Base-by-base conservation (phyloP, 495 filamentous ascomycete species). In the Hypoxylon intermedium region DNA sequence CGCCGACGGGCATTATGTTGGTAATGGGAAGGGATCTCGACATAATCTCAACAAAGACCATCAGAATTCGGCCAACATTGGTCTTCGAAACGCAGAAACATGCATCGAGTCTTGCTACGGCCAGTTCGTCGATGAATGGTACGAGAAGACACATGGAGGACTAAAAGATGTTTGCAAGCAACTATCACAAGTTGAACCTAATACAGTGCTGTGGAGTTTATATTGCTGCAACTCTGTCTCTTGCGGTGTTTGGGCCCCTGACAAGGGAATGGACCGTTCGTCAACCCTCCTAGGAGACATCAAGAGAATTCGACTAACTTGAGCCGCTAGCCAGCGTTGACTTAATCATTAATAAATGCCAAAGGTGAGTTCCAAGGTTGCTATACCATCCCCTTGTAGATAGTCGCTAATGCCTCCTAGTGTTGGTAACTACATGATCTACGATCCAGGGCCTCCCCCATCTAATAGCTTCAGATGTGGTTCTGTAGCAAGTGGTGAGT, bases 311-410 rank as follows among this genome's bases (percentile, higher is more conserved):
- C 57, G 44, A 43, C 67, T 72, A 65, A 75, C 64, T 53, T 44
- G 38, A 48, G 21, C 47, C 53, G 45, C 30, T 28, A 80, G 77
- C 76, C 13, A 77, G 68, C 53, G 74, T 79, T 48, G 72, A 74
- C 49, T 58, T 67, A 48, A 75, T 81, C 47, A 79, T 80, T 72
- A 81, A 77, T 64, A 72, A 66, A 43, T 81, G 77, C 42, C 72
- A 78, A 42, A 74, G 75, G 78, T 80, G 60, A 69, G 77, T 53
- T 30, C 21, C 21, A 0, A 11, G 9, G n/a, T 9, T 26, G 16
- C n/a, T 6, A 11, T 13, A n/a, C n/a, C n/a, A n/a, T n/a, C n/a
- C n/a, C n/a, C n/a, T 23, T 15, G 18, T 23, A 40, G 21, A 44
- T 13, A 37, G 16, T 20, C 11, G 15, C 37, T 60, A 19, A 67